A percentile compares a stretch with the other conserved stretches of the same genome.
Evolutionary conservation across 495 filamentous ascomycete genomes (phyloP).

Genomic region (Neurospora cerealis): DNA sequence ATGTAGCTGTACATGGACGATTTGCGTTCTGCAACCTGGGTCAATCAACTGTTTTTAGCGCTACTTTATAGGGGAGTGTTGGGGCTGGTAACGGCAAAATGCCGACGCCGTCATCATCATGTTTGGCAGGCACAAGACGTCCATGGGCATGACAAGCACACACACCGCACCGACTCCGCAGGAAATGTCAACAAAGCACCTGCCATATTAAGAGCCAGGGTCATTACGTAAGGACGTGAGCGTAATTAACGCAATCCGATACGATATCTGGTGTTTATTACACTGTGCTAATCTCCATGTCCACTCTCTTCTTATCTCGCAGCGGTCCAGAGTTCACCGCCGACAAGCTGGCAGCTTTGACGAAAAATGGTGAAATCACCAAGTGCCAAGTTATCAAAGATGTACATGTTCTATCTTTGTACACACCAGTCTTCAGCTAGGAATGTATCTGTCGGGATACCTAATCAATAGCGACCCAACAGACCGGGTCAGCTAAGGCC

Average conservation of each 20-base stretch:
- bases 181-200: background rate
- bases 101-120: background rate
- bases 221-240: background rate
- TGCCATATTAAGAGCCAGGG: background rate
- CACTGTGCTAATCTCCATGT: background rate
- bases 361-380: background rate
- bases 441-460: background rate
- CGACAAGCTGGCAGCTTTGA: background rate
- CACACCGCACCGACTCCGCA: background rate
- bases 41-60: background rate
- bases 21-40: background rate
- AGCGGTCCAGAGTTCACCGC: background rate
- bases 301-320: background rate
- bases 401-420: background rate
- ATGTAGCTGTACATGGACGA: background rate
- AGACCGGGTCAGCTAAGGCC: background rate
- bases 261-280: background rate
- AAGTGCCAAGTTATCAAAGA: background rate
- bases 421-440: background rate
- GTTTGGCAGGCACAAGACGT: background rate
- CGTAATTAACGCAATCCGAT: background rate
- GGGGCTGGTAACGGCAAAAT: background rate
- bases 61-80: background rate
- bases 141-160: background rate
- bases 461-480: background rate